These are phyloP conservation scores for Pisolithus orientalis DNA, from an alignment of 768 basidiomycete genomes.

Conservation along the genomic window DNA sequence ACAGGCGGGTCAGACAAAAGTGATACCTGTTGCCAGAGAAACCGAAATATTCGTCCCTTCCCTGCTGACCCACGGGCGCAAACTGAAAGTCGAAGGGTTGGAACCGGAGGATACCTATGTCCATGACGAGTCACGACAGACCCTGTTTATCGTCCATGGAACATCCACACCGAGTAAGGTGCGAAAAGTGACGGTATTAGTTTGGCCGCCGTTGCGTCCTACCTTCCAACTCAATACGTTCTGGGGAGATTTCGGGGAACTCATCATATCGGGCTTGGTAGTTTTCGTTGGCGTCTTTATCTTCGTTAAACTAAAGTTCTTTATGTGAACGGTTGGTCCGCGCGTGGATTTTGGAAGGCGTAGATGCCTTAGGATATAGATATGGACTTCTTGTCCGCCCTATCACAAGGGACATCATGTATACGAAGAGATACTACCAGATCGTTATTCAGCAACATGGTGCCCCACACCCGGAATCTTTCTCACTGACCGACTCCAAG, in stretches of 20 bases:
- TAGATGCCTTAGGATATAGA: neutral
- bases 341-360: neutral
- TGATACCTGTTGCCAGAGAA: constrained; percentile 35
- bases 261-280: constrained; percentile 24
- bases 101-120: constrained; percentile 41
- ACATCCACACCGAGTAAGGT: constrained; percentile 38
- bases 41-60: constrained; percentile 84
- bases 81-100: constrained; percentile 54
- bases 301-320: constrained; percentile 23
- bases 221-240: constrained; percentile 56
- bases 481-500: too few species aligned
- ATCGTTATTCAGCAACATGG: too few species aligned
- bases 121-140: constrained; percentile 66
- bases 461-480: too few species aligned
- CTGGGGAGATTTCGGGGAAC: constrained; percentile 51
- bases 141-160: constrained; percentile 57
- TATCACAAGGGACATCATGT: too few species aligned
- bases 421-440: too few species aligned
- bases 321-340: constrained; percentile 13
- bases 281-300: constrained; percentile 26
- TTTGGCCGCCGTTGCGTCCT: constrained; percentile 47
- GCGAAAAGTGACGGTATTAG: constrained; percentile 47
- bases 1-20: neutral
- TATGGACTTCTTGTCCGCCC: neutral
- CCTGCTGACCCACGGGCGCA: constrained; percentile 48